A percentile compares a stretch with the other conserved stretches of the same genome.
Evolutionary conservation across 352 stramenopile species (phyloP).

Genomic region (Halophytophthora batemanensis): DNA sequence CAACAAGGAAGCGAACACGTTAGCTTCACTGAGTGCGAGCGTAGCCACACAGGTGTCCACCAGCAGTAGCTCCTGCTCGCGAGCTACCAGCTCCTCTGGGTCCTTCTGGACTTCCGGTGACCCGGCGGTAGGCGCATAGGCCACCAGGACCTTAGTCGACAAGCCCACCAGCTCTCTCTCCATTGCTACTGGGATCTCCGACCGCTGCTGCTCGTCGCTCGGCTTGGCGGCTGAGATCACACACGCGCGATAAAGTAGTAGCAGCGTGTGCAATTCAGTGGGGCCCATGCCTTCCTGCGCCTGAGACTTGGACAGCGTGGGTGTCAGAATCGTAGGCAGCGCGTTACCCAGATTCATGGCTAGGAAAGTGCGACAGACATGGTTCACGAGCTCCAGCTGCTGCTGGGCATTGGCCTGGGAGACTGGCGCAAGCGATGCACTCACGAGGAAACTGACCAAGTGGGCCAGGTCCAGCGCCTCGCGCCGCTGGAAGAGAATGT

Average conservation of each 20-base stretch:
- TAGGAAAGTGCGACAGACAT: constrained; percentile 61
- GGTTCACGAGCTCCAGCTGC: constrained; percentile 48
- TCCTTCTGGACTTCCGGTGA: constrained; percentile 9
- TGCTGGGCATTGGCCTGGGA: constrained; percentile 8
- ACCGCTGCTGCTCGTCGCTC: constrained; percentile 18
- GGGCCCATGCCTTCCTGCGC: constrained; percentile 29
- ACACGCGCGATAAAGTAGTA: constrained; percentile 59
- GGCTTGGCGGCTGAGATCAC: constrained; percentile 33
- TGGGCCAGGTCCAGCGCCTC: constrained; percentile 65
- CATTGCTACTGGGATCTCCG: constrained; percentile 50
- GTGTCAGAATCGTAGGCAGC: constrained; percentile 65
- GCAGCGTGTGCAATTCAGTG: constrained; percentile 55
- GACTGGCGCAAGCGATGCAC: constrained; percentile 48
- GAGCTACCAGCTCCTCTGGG: constrained; percentile 11
- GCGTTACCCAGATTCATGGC: constrained; percentile 67
- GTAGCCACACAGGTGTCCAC: constrained; percentile 27
- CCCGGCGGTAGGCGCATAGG: constrained; percentile 1
- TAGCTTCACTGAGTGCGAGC: constrained; percentile 18
- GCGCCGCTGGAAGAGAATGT: constrained; percentile 70
- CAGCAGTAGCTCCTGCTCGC: constrained; percentile 21
- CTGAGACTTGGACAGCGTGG: constrained; percentile 51
- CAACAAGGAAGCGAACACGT: constrained; percentile 24
- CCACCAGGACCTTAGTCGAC: constrained; percentile 17
- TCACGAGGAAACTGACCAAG: constrained; percentile 82
- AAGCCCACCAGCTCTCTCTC: constrained; percentile 30